phyloP scores from a whole-genome alignment of 345 rosid species.

The Lepidium didymum region DNA sequence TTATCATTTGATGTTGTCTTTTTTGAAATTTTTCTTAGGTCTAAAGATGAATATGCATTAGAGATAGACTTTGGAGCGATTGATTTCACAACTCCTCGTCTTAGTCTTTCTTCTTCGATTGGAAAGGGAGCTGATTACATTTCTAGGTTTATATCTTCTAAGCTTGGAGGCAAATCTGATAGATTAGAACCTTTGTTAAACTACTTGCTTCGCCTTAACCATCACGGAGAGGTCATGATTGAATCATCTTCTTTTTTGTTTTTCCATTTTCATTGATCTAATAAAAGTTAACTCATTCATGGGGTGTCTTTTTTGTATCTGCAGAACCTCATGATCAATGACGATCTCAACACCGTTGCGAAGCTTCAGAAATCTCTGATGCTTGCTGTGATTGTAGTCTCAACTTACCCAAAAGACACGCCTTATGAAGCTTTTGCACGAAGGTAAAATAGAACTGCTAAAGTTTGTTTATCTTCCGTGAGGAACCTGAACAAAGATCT shows the following conservation, averaged over 20 bases:
- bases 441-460: slow-evolving; percentile 33
- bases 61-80: slow-evolving; percentile 81
- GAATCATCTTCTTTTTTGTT: neutral
- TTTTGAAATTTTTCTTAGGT: slow-evolving; percentile 47
- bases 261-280: neutral
- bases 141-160: slow-evolving; percentile 57
- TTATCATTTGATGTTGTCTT: neutral
- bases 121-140: slow-evolving; percentile 70
- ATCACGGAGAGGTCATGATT: slow-evolving; percentile 65
- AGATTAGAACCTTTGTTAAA: slow-evolving; percentile 43
- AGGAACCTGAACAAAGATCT: neutral
- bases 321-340: slow-evolving; percentile 75
- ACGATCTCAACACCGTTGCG: slow-evolving; percentile 42
- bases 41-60: slow-evolving; percentile 67
- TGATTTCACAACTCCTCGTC: slow-evolving; percentile 57
- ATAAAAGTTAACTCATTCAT: neutral
- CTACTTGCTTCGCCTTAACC: slow-evolving; percentile 52
- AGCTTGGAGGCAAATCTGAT: slow-evolving; percentile 35
- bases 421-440: slow-evolving; percentile 55
- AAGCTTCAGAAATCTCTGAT: slow-evolving; percentile 63
- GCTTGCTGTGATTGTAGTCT: slow-evolving; percentile 40
- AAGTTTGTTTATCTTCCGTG: neutral
- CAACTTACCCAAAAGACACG: slow-evolving; percentile 45
- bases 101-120: slow-evolving; percentile 67
- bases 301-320: neutral